Evolutionary conservation across 2,329 filamentous ascomycete genomes (phyloP).

Genomic region (Sporothrix sp.): DNA sequence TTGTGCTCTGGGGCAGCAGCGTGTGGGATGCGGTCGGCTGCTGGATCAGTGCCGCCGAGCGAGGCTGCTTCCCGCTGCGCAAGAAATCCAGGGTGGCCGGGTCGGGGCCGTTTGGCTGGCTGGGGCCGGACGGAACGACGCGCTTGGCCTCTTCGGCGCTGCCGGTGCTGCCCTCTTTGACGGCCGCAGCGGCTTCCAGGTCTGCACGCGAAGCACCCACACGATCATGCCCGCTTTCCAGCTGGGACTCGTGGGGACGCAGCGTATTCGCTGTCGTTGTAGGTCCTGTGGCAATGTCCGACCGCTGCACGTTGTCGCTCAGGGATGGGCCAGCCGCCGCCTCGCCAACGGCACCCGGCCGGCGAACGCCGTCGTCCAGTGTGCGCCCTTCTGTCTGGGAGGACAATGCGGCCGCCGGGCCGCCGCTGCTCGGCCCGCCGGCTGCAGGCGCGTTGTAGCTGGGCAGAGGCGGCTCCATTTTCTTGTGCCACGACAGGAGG

Average conservation of each 20-base stretch:
- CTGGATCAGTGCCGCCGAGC: constrained; percentile 19
- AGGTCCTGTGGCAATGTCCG: constrained; percentile 18
- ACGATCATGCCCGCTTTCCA: not conserved
- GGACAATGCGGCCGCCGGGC: not conserved
- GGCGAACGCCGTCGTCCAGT: not conserved
- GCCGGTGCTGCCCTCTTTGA: not conserved
- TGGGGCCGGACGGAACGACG: constrained; percentile 4
- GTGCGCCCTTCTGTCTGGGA: too few species aligned
- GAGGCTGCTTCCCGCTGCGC: constrained; percentile 19
- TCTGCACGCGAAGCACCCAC: not conserved
- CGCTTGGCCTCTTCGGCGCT: not conserved
- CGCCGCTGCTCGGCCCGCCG: not conserved
- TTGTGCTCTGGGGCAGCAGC: constrained; percentile 44
- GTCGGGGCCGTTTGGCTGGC: constrained; percentile 16
- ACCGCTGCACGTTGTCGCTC: constrained; percentile 13
- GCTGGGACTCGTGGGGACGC: constrained; percentile 11
- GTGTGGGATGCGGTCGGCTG: constrained; percentile 15
- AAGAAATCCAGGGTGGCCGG: constrained; percentile 20
- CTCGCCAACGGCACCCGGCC: constrained; percentile 15
- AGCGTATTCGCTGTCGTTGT: constrained; percentile 19
- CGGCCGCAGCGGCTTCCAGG: not conserved
- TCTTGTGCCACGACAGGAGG: constrained; percentile 60
- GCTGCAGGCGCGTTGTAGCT: constrained; percentile 41
- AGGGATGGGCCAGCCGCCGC: not conserved
- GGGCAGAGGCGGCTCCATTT: constrained; percentile 50